Base-by-base conservation (phyloP, 805 yeast species). In the Kockiozyma suomiensis region DNA sequence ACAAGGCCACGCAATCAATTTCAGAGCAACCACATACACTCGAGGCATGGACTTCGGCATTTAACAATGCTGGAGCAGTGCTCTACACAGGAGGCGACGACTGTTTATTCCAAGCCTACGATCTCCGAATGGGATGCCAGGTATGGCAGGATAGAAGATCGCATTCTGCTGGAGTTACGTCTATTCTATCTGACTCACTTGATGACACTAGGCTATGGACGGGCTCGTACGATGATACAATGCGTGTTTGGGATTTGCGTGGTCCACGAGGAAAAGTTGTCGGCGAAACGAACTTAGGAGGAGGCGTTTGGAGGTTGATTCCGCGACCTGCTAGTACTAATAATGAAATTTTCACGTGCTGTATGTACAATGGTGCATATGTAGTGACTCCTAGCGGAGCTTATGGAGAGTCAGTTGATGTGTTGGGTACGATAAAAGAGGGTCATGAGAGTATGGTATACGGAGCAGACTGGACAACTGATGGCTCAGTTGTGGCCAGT, bases 321-420 rank as follows among this genome's bases (percentile, higher is more conserved):
- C 97, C 96, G 1, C 78, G 82, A 19, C 82, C 84, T 0, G 35
- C 26, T 1, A 30, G 43, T 15, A 2, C 12, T 3, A 26, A 30
- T n/a, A 28, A 30, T 13, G 47, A 47, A n/a, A 37, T 52, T 28
- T 74, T 93, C 51, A 84, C 86, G 0, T 92, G 97, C 72, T 90
- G 97, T 70, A 94, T 94, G 98, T 93, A 93, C 70, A 91, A 90
- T 66, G 99, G 99, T 17, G 97, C 96, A 1, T 79, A 91, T 58
- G 76, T 92, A 0, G 71, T 92, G 0, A 71, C 72, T 13, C 69
- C 79, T n/a, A 67, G 70, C 4, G 75, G 70, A n/a, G n/a, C n/a
- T 10, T 57, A 65, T 1, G 62, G 64, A 13, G 57, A 53, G 23
- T 15, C 43, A 2, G 46, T 45, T 15, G 43, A 49, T 8, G 64